phyloP scores from a whole-genome alignment of 2,329 filamentous ascomycete species.

The Colletotrichum spinosum region DNA sequence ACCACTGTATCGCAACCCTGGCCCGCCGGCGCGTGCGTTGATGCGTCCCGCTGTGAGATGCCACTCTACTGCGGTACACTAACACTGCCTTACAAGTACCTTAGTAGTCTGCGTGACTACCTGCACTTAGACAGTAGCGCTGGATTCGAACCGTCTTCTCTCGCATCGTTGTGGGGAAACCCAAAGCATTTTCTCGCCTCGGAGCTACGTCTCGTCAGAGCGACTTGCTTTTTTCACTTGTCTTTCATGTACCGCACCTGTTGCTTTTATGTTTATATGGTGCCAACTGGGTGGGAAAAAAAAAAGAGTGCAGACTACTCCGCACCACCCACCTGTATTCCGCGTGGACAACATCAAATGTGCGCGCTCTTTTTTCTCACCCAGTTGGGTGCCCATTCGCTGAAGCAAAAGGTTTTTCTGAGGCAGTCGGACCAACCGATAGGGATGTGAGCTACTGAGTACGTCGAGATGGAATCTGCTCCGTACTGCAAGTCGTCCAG shows the following conservation, averaged over 20 bases:
- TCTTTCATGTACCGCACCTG: not conserved
- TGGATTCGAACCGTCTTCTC: constrained; percentile 30
- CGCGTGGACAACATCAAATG: too few relatives aligned
- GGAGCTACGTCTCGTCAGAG: constrained; percentile 1
- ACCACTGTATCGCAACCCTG: constrained; percentile 5
- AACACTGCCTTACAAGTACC: not conserved
- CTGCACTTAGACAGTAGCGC: constrained; percentile 11
- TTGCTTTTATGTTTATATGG: not conserved
- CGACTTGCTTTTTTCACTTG: not conserved
- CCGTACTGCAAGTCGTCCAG: too few relatives aligned
- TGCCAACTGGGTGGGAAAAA: not conserved
- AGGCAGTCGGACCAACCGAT: too few relatives aligned
- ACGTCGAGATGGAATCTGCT: too few relatives aligned
- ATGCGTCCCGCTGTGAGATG: not conserved
- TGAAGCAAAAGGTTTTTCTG: too few relatives aligned
- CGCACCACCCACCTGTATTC: too few relatives aligned
- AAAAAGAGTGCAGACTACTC: not conserved
- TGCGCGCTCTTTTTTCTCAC: too few relatives aligned
- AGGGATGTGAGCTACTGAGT: too few relatives aligned
- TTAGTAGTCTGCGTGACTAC: constrained; percentile 23
- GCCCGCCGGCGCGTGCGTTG: constrained; percentile 30
- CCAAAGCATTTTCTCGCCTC: constrained; percentile 35
- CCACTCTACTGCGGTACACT: too few relatives aligned
- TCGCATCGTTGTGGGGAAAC: constrained; percentile 32
- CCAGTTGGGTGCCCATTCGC: not conserved